Evolutionary conservation across 176 grass and related monocot genomes (phyloP).

Genomic region (Oryza meridionalis): DNA sequence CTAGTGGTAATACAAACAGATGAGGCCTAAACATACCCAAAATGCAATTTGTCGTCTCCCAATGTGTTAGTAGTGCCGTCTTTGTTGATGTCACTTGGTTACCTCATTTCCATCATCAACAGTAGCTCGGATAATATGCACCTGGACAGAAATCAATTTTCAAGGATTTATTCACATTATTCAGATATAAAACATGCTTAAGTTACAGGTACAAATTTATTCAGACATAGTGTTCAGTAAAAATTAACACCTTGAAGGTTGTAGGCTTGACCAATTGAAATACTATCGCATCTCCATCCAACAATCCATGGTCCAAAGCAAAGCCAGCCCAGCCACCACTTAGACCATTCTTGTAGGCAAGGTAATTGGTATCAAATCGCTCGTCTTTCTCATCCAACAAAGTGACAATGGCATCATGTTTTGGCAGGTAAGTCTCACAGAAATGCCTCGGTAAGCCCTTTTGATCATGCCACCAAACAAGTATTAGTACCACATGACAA

Average conservation of each 20-base stretch:
- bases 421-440: constrained; percentile 72
- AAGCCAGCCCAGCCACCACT: constrained; percentile 83
- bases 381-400: constrained; percentile 69
- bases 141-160: constrained; percentile 43
- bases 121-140: constrained; percentile 67
- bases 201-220: neutral
- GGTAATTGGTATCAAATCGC: constrained; percentile 65
- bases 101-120: constrained; percentile 43
- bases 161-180: neutral
- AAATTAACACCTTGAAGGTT: constrained; percentile 58
- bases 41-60: constrained; percentile 5
- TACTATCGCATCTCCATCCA: constrained; percentile 67
- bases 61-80: constrained; percentile 11
- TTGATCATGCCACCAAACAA: constrained; percentile 9
- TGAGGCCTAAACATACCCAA: constrained; percentile 32
- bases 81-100: constrained; percentile 32
- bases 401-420: constrained; percentile 57
- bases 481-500: constrained; percentile 2
- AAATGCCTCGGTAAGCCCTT: constrained; percentile 69
- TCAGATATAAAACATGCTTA: neutral
- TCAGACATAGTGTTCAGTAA: constrained; percentile 11
- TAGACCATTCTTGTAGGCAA: constrained; percentile 68
- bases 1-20: constrained; percentile 13
- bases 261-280: constrained; percentile 78
- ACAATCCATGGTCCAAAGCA: constrained; percentile 67